Evolutionary conservation across 768 basidiomycete species (phyloP), one percentile per base, ranked within the genome.

Genomic region (Russula brevipes): DNA sequence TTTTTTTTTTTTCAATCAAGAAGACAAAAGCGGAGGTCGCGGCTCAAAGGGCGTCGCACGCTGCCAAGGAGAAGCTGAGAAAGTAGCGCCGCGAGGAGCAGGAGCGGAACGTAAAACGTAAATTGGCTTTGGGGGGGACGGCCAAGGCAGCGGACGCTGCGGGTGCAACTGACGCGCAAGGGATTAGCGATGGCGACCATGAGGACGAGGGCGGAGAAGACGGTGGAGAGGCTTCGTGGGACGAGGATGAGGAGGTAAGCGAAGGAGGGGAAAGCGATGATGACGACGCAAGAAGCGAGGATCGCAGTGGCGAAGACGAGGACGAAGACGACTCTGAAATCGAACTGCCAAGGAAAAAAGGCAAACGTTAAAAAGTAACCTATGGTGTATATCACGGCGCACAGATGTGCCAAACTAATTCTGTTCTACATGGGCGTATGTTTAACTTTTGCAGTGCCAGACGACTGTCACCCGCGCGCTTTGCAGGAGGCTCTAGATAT

Each of bases 51-150:
- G 82, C 83, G 31, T 84, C 86, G 31, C 91, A 94, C 71, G 87
- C 84, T 2, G 88, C 85, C 30, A 90, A 89, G 70, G 87, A 85
- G 66, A 87, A 81, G 72, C 72, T 92, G 49, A 82, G 85, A 67
- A 87, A 88, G 69, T 80, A 91, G 68, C 80, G 94, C 66, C 79
- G 89, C 68, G 88, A 89, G 63, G 92, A 97, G 71, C 97, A 98
- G 72, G 94, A 93, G 72, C 81, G 82, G 58, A 99, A 98, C 74
- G 91, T 98, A 5, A 81, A 83, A 53, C 82, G 87, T 53, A 99
- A 98, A 77, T 88, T 88, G 73, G 81, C 78, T 65, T 63, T 51
- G 65, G 72, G 68, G 60, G 70, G 70, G 66, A 69, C 73, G 67
- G 74, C 67, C 16, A 73, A 73, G 19, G 75, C 71, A 9, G 75